Evolutionary conservation across 768 basidiomycete species (phyloP), one percentile per base, ranked within the genome.

Genomic region (Naematelia encephala): DNA sequence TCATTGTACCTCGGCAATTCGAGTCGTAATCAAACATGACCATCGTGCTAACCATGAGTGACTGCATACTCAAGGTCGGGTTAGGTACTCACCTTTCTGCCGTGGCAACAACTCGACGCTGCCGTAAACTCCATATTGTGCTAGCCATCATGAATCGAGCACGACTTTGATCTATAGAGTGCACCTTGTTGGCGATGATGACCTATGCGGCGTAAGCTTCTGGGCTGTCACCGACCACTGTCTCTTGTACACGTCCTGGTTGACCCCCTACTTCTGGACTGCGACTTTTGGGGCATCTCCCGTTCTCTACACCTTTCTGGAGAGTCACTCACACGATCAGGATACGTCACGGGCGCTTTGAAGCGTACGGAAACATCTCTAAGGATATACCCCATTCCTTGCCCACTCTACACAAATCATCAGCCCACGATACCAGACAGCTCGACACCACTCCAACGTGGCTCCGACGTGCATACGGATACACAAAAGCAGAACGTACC

Each of bases 11-110:
- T 52, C 68, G 67, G 39, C 51, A 45, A 34, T 60, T 21, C 11
- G 47, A 42, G 28, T 73, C 68, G 46, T 73, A 73, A 43, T 73
- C 68, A 51, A 69, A 73, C 66, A 73, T 70, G 12, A 73, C 71
- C 14, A 70, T 59, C 1, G 68, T 70, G 29, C 71, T 70, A 28
- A 26, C 39, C 21, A 29, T 16, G n/a, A 14, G 21, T 29, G 53
- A 26, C 58, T 39, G n/a, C n/a, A n/a, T n/a, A n/a, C n/a, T n/a
- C n/a, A n/a, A n/a, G 34, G 28, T 1, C 1, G 25, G 26, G 25
- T n/a, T 19, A 27, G 16, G 13, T 29, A 56, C 67, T 56, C 28
- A 71, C 69, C 64, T 66, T 23, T 73, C 72, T 16, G 61, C 60
- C 2, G 63, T 65, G 14, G 72, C 72, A 19, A 57, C 67, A 1